Percentiles rank a stretch among this genome's conserved stretches.
These are phyloP conservation scores for Saccharomyces hybrid DNA, from an alignment of 1,139 yeast species.

Conservation along the genomic window DNA sequence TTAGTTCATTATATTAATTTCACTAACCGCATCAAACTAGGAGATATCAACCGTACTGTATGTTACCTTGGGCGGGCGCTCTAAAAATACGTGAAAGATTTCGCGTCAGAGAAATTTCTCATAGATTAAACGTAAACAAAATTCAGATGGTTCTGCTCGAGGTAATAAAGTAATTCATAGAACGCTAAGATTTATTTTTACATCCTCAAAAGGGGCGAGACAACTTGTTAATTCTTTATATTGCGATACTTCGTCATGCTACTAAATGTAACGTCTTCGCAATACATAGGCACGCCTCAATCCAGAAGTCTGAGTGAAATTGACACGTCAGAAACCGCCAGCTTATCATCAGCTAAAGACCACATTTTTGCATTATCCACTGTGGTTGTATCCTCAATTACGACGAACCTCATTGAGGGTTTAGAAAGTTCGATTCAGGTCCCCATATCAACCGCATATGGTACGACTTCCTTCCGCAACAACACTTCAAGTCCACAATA, in stretches of 20 bases:
- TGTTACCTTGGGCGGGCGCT: not conserved
- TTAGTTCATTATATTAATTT: too few relatives aligned
- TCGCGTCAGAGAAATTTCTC: not conserved
- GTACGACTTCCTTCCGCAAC: not conserved
- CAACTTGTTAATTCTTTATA: not conserved
- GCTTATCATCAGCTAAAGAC: not conserved
- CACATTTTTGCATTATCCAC: not conserved
- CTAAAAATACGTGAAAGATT: not conserved
- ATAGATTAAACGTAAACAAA: not conserved
- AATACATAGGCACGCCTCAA: not conserved
- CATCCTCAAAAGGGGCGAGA: not conserved
- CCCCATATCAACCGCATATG: not conserved
- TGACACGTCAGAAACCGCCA: not conserved
- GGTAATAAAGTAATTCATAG: not conserved
- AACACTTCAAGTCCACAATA: not conserved
- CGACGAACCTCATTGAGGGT: not conserved
- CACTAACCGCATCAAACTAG: not conserved
- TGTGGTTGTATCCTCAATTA: not conserved
- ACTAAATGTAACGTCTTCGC: not conserved
- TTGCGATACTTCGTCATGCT: not conserved
- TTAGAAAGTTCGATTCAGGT: not conserved
- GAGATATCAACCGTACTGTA: not conserved
- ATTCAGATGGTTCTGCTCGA: too few relatives aligned
- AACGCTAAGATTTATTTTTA: not conserved
- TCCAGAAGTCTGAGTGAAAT: not conserved